A percentile compares a stretch with the other conserved stretches of the same genome.
These are phyloP conservation scores for Hypomontagnella submonticulosa DNA, from an alignment of 495 filamentous ascomycete species.

Conservation along the genomic window DNA sequence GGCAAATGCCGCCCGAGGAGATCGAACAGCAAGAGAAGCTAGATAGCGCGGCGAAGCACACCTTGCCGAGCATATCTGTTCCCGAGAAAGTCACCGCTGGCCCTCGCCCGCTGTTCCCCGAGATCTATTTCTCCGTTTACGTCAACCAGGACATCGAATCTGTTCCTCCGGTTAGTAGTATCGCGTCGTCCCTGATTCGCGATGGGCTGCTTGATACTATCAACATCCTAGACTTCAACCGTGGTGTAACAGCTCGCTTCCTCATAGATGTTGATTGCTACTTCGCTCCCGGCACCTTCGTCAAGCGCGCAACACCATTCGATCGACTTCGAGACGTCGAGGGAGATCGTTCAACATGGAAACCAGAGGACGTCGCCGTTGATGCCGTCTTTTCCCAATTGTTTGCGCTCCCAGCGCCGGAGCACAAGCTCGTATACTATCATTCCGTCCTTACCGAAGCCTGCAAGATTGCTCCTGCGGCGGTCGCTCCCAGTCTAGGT, in stretches of 20 bases:
- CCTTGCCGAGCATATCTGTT: slow-evolving; percentile 77
- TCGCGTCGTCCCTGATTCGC: slow-evolving; percentile 82
- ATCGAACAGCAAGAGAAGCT: slow-evolving; percentile 65
- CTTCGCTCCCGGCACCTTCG: slow-evolving; percentile 86
- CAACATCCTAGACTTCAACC: slow-evolving; percentile 92
- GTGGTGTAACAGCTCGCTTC: slow-evolving; percentile 84
- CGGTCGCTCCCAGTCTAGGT: slow-evolving; percentile 94
- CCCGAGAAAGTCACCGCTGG: slow-evolving; percentile 80
- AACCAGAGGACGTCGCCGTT: slow-evolving; percentile 96
- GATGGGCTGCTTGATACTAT: slow-evolving; percentile 93
- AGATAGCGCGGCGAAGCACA: slow-evolving; percentile 71
- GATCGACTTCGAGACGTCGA: slow-evolving; percentile 85
- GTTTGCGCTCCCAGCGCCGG: slow-evolving; percentile 84
- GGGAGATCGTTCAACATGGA: slow-evolving; percentile 83
- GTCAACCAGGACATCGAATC: slow-evolving; percentile 90
- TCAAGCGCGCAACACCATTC: slow-evolving; percentile 90
- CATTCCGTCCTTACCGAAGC: slow-evolving; percentile 93
- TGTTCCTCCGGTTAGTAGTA: slow-evolving; percentile 78
- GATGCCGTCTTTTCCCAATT: slow-evolving; percentile 97
- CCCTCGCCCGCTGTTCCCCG: slow-evolving; percentile 81
- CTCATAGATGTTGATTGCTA: slow-evolving; percentile 96
- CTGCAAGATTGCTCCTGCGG: slow-evolving; percentile 93
- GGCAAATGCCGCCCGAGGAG: slow-evolving; percentile 68
- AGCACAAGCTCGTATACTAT: slow-evolving; percentile 96
- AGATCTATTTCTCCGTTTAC: slow-evolving; percentile 94